A percentile compares a stretch with the other conserved stretches of the same genome.
Conservation (phyloP, 2,329 filamentous ascomycete species). For the Fusarium pseudograminearum region DNA sequence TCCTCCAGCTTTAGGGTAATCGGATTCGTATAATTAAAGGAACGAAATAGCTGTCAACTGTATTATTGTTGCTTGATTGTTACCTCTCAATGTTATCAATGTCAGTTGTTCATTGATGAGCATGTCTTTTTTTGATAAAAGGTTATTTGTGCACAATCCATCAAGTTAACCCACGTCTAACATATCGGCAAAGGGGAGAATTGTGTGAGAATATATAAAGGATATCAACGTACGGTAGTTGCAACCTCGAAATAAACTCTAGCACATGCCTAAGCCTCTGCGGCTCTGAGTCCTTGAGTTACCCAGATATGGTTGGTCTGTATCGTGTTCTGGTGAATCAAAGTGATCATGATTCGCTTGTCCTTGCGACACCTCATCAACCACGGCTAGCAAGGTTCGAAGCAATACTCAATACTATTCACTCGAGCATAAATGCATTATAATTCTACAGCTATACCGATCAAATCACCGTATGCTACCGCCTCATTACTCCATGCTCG, state of each 20-base stretch:
- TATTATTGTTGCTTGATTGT: too few relatives aligned
- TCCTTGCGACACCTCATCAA: neutral
- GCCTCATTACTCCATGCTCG: constrained; percentile 39
- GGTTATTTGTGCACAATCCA: neutral
- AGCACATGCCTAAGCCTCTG: neutral
- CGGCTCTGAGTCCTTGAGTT: neutral
- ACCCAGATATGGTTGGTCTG: neutral
- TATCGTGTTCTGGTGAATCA: neutral
- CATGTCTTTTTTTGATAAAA: neutral
- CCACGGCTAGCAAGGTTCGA: neutral
- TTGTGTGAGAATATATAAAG: too few relatives aligned
- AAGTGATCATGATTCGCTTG: neutral
- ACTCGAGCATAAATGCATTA: constrained; percentile 4
- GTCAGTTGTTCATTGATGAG: neutral
- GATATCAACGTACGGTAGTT: neutral
- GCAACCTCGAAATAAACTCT: neutral
- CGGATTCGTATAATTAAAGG: neutral
- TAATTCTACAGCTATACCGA: constrained; percentile 29
- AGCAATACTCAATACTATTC: neutral
- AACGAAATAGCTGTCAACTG: neutral
- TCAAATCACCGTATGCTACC: constrained; percentile 32
- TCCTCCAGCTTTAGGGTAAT: neutral
- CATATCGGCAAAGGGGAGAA: neutral
- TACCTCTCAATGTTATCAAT: neutral
- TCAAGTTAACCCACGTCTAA: neutral